A percentile compares a stretch with the other conserved stretches of the same genome.
phyloP scores from a whole-genome alignment of 73 alveolate genomes.

The Symbiodinium pilosum region DNA sequence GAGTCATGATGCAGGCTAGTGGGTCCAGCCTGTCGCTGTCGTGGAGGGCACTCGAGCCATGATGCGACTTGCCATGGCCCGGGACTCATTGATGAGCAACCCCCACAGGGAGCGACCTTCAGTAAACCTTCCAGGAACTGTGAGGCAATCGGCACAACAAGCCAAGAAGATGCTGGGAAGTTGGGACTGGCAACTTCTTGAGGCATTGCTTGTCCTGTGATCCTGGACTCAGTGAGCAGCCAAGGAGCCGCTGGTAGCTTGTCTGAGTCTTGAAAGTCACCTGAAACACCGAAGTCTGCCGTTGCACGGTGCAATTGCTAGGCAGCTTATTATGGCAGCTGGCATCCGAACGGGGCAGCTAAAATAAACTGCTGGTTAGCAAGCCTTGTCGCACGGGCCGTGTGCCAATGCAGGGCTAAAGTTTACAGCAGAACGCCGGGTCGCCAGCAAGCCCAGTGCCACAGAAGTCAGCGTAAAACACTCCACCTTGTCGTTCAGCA shows the following conservation, averaged over 20 bases:
- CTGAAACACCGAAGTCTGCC: background rate
- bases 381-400: no score
- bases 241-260: conserved; percentile 58
- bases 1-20: background rate
- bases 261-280: conserved; percentile 89
- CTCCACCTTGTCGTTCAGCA: conserved; percentile 14
- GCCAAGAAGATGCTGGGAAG: background rate
- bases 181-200: background rate
- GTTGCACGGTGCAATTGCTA: background rate
- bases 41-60: conserved; percentile 88
- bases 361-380: no score
- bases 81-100: conserved; percentile 75
- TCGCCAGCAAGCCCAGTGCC: conserved; percentile 77
- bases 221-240: background rate
- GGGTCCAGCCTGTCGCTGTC: background rate
- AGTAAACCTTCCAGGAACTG: conserved; percentile 32
- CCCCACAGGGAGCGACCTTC: conserved; percentile 91
- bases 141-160: no score
- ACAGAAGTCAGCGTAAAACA: conserved; percentile 82
- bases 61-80: conserved; percentile 88
- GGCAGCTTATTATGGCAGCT: background rate
- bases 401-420: no score
- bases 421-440: no score
- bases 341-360: background rate
- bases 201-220: background rate